Evolutionary conservation across 768 basidiomycete species (phyloP).

Genomic region (Boletales sp.): DNA sequence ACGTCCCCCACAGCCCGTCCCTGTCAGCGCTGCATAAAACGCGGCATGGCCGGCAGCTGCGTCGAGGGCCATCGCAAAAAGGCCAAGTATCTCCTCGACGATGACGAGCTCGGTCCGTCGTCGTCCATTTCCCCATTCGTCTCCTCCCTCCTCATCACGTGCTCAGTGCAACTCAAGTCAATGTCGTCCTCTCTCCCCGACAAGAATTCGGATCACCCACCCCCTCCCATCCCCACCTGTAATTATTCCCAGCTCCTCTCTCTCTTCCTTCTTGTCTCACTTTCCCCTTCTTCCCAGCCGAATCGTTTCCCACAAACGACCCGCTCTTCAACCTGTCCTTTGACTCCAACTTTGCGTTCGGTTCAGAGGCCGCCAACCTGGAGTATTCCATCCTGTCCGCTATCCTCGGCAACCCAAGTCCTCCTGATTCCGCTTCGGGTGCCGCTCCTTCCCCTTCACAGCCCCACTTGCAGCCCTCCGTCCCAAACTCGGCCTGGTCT

Average conservation of each 20-base stretch:
- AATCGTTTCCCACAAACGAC: constrained; percentile 51
- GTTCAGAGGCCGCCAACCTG: constrained; percentile 86
- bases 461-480: constrained; percentile 15
- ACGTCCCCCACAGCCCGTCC: constrained; percentile 68
- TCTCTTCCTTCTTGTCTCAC: constrained; percentile 7
- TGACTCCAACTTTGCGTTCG: constrained; percentile 64
- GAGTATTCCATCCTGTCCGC: constrained; percentile 94
- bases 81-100: constrained; percentile 94
- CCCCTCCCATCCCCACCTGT: constrained; percentile 31
- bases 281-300: constrained; percentile 32
- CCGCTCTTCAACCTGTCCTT: constrained; percentile 59
- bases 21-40: constrained; percentile 93
- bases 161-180: constrained; percentile 39
- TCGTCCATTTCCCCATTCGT: not conserved
- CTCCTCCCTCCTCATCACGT: constrained; percentile 21
- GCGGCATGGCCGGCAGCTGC: constrained; percentile 84
- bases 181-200: constrained; percentile 20
- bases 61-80: constrained; percentile 96
- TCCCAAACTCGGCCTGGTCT: constrained; percentile 36
- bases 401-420: constrained; percentile 80
- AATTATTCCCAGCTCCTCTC: constrained; percentile 9
- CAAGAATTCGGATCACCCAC: constrained; percentile 29
- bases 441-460: constrained; percentile 29
- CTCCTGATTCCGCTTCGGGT: constrained; percentile 29
- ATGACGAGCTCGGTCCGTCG: constrained; percentile 80